Evolutionary conservation across 208 protist genomes (phyloP).

Genomic region (Trypanosomatidae sp.): DNA sequence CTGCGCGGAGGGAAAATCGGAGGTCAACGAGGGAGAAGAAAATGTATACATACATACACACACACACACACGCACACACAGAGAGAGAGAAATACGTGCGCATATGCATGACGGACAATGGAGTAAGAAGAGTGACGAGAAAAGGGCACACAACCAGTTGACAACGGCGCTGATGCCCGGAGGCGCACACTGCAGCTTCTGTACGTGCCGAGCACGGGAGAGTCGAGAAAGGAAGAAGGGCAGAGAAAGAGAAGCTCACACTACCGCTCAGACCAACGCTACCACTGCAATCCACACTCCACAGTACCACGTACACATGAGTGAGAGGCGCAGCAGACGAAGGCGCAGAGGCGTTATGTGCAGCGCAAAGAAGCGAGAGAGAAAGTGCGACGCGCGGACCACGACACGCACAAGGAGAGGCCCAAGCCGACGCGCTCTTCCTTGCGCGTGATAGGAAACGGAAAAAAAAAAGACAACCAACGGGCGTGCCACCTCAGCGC

Average conservation of each 20-base stretch:
- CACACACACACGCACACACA: neutral
- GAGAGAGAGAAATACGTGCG: neutral
- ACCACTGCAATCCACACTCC: neutral
- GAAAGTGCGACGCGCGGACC: no score
- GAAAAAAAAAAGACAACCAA: slow-evolving; percentile 1
- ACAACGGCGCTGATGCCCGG: neutral
- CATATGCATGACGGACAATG: neutral
- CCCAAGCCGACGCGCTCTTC: no score
- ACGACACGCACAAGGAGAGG: neutral
- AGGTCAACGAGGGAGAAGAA: no score
- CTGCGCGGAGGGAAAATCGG: no score
- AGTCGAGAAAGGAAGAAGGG: neutral
- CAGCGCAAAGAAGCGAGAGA: neutral
- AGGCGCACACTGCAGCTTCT: neutral
- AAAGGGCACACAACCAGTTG: neutral
- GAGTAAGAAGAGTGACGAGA: neutral
- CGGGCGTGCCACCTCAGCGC: neutral
- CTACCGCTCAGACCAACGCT: neutral
- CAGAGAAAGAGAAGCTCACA: neutral
- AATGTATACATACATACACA: neutral
- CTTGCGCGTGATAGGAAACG: neutral
- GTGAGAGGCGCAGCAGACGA: neutral
- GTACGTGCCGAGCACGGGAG: neutral
- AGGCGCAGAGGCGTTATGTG: neutral
- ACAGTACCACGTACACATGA: neutral